Base-by-base conservation (phyloP, 2,329 filamentous ascomycete species). In the Colletotrichum melonis region DNA sequence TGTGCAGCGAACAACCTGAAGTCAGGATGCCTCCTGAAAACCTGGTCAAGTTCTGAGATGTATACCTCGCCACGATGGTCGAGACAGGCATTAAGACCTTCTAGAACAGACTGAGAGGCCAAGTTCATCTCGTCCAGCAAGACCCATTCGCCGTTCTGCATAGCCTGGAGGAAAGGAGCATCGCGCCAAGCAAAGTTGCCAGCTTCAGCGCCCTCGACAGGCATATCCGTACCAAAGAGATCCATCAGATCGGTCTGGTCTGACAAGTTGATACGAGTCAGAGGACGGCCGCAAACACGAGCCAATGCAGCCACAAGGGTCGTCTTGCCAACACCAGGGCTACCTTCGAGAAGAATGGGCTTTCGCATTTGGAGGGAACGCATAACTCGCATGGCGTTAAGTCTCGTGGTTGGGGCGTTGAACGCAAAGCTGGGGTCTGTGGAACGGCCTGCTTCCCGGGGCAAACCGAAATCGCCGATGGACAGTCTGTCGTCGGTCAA, bases 201-300 rank as follows among this genome's bases (percentile, higher is more conserved):
- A 8, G 95, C 93, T 78, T 94, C 92, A 1, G 93, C 95, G n/a
- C 95, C 95, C 83, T 98, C 97, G 4, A 98, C 92, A 0, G 97
- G 97, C 8, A 98, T 95, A 84, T 99, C 97, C 0, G 96, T 98
- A 72, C 97, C 97, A 81, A 99, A 99, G 1, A 99, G 86, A 81
- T 99, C 97, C 89, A 98, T 98, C 63, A 99, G 86, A 82, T 99
- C 97, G 0, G 97, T 99, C 83, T 99, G 97, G 78, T 99, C 97
- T 0, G 97, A 98, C 73, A 99, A 87, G 79, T 99, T 99, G 83
- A 99, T 98, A 78, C 97, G 90, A 0, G 95, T 98, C 75, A 99
- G 84, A 8, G 94, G 93, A 74, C 92, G 92, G 5, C 95, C 95
- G 75, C 94, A 93, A 4, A 92, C 92, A 76, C 90, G 89, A 1